A percentile compares a stretch with the other conserved stretches of the same genome.
Evolutionary conservation across 106 monocot genomes (phyloP).

Genomic region (Dendrobium nobile): DNA sequence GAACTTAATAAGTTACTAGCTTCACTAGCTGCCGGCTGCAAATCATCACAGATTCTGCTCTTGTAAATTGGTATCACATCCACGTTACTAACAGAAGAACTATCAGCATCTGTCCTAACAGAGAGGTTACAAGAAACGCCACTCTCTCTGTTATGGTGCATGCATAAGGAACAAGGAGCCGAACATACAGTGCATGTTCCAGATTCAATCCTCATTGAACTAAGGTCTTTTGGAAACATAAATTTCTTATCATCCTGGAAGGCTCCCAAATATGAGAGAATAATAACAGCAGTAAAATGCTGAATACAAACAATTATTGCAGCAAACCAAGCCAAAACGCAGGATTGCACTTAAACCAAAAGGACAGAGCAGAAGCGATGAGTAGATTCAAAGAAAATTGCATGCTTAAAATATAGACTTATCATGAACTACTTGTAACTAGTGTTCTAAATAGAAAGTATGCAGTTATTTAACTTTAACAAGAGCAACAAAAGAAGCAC

Average conservation of each 20-base stretch:
- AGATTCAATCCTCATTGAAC: constrained; percentile 33
- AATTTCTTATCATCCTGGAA: constrained; percentile 7
- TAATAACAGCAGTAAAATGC: not conserved
- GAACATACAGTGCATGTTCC: constrained; percentile 86
- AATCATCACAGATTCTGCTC: constrained; percentile 24
- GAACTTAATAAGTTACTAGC: constrained; percentile 33
- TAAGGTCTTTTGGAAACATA: not conserved
- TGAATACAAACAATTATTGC: not conserved
- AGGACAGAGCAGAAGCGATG: not conserved
- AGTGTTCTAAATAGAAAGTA: not conserved
- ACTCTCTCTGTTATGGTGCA: constrained; percentile 32
- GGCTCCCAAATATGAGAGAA: not conserved
- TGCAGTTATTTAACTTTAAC: not conserved
- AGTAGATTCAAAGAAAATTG: not conserved
- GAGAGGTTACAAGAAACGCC: constrained; percentile 20
- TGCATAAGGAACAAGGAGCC: constrained; percentile 43
- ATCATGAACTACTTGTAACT: not conserved
- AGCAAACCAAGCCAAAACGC: not conserved
- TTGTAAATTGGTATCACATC: constrained; percentile 13
- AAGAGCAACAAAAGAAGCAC: constrained; percentile 1
- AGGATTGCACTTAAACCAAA: not conserved
- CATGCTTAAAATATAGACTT: not conserved
- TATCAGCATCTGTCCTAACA: constrained; percentile 33
- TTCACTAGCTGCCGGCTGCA: constrained; percentile 25
- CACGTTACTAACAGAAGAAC: constrained; percentile 23